Evolutionary conservation across 2,329 filamentous ascomycete genomes (phyloP).

Genomic region (Pseudopyrenochaeta lycopersici): DNA sequence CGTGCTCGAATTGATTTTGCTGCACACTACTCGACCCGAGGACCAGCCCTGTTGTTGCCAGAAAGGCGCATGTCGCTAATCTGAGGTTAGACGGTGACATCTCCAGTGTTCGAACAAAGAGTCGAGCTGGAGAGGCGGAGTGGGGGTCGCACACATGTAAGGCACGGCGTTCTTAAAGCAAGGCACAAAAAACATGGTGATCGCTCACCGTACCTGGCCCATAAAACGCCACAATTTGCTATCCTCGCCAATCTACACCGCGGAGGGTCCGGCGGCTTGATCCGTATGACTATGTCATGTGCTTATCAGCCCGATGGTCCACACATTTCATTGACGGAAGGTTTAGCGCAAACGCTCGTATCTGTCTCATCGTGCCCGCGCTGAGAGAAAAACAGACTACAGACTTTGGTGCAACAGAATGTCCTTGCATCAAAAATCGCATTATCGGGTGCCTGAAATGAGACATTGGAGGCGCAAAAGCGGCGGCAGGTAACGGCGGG

Average conservation of each 20-base stretch:
- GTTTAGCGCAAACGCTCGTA: neutral
- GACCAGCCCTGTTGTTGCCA: slow-evolving; percentile 15
- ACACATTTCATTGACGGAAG: neutral
- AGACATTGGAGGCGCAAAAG: neutral
- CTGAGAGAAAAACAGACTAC: too few species aligned
- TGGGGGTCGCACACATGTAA: neutral
- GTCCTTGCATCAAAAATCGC: neutral
- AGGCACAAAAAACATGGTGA: slow-evolving; percentile 9
- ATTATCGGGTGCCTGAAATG: too few species aligned
- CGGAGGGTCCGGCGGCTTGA: neutral
- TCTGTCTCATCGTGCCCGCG: too few species aligned
- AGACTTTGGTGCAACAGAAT: neutral
- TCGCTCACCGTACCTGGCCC: neutral
- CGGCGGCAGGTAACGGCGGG: neutral
- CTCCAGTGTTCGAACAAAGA: slow-evolving; percentile 4
- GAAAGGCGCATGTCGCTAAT: slow-evolving; percentile 12
- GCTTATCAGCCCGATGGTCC: neutral
- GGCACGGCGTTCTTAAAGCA: slow-evolving; percentile 11
- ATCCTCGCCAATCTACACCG: neutral
- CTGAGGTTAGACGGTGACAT: slow-evolving; percentile 8
- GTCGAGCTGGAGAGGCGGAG: neutral
- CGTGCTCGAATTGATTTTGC: slow-evolving; percentile 47
- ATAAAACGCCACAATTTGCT: neutral
- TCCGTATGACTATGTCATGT: neutral
- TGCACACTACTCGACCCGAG: slow-evolving; percentile 25